A percentile compares a stretch with the other conserved stretches of the same genome.
Conservation (phyloP, 495 filamentous ascomycete species). For the Penicillium cinerascens region DNA sequence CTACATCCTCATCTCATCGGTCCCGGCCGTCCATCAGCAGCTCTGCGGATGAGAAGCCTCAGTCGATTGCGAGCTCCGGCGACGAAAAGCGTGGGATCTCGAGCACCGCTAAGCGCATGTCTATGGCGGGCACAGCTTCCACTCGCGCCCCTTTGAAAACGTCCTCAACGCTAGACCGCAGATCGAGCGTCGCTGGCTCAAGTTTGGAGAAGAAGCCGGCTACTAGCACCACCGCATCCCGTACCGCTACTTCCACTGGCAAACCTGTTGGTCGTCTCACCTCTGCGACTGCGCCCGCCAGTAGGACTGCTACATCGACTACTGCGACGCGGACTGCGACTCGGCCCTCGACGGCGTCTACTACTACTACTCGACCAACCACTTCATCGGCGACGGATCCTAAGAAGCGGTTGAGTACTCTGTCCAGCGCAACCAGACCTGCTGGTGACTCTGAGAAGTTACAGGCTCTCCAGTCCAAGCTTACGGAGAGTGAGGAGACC, state of each 20-base stretch:
- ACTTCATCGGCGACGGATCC: slow-evolving; percentile 21
- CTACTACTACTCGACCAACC: slow-evolving; percentile 19
- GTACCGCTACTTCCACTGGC: slow-evolving; percentile 30
- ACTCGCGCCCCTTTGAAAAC: slow-evolving; percentile 38
- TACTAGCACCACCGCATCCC: slow-evolving; percentile 21
- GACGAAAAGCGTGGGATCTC: slow-evolving; percentile 46
- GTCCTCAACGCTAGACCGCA: slow-evolving; percentile 37
- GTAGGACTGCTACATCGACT: slow-evolving; percentile 27
- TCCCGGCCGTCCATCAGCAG: slow-evolving; percentile 46
- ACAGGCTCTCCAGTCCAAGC: slow-evolving; percentile 38
- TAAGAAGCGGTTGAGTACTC: slow-evolving; percentile 36
- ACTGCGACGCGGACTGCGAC: slow-evolving; percentile 27
- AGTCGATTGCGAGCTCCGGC: slow-evolving; percentile 43
- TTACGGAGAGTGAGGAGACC: slow-evolving; percentile 42
- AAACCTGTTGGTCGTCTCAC: slow-evolving; percentile 29
- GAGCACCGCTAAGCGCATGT: slow-evolving; percentile 47
- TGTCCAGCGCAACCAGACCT: slow-evolving; percentile 20
- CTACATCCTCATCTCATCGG: slow-evolving; percentile 42
- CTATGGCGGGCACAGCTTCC: slow-evolving; percentile 36
- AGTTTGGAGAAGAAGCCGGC: slow-evolving; percentile 32
- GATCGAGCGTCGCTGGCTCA: slow-evolving; percentile 40
- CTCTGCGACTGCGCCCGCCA: slow-evolving; percentile 22
- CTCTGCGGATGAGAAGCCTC: slow-evolving; percentile 47
- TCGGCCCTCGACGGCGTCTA: slow-evolving; percentile 25
- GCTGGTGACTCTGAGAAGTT: slow-evolving; percentile 38